Evolutionary conservation across 2,329 filamentous ascomycete species (phyloP).

Genomic region (Cercospora beticola): DNA sequence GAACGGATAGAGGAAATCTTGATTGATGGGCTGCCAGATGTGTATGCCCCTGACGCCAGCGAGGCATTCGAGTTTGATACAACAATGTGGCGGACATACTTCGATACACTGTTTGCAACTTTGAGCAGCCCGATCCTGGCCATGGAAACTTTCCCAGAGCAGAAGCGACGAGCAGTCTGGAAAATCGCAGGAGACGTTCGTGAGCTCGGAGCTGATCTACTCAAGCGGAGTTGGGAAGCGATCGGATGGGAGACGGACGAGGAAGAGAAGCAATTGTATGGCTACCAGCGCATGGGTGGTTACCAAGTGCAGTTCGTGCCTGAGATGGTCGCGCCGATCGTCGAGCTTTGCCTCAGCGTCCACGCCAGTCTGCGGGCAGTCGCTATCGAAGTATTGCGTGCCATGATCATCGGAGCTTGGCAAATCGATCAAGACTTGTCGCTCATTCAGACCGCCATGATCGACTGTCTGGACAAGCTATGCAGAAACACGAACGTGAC

Average conservation of each 20-base stretch:
- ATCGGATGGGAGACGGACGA: slow-evolving; percentile 90
- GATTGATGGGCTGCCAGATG: slow-evolving; percentile 77
- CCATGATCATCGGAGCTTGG: slow-evolving; percentile 99
- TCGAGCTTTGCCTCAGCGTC: slow-evolving; percentile 91
- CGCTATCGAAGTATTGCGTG: slow-evolving; percentile 89
- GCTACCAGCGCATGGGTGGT: slow-evolving; percentile 80
- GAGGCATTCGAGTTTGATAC: slow-evolving; percentile 70
- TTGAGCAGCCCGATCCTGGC: slow-evolving; percentile 86
- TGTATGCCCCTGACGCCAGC: slow-evolving; percentile 74
- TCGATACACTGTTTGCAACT: slow-evolving; percentile 81
- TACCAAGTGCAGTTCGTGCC: slow-evolving; percentile 99
- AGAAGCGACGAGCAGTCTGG: slow-evolving; percentile 95
- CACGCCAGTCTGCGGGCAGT: slow-evolving; percentile 87
- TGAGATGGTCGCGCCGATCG: slow-evolving; percentile 82
- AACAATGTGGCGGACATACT: slow-evolving; percentile 90
- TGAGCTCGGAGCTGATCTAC: slow-evolving; percentile 82
- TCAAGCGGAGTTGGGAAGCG: slow-evolving; percentile 85
- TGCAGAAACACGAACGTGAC: slow-evolving; percentile 79
- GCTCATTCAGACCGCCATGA: slow-evolving; percentile 92
- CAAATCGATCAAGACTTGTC: slow-evolving; percentile 88
- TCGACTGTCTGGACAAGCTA: slow-evolving; percentile 84
- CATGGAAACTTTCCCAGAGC: slow-evolving; percentile 92
- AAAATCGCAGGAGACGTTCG: slow-evolving; percentile 97
- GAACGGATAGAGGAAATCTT: slow-evolving; percentile 79
- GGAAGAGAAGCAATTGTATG: slow-evolving; percentile 77